Evolutionary conservation across 148 eudicot species (phyloP).

Genomic region (Pouteria glomerata): DNA sequence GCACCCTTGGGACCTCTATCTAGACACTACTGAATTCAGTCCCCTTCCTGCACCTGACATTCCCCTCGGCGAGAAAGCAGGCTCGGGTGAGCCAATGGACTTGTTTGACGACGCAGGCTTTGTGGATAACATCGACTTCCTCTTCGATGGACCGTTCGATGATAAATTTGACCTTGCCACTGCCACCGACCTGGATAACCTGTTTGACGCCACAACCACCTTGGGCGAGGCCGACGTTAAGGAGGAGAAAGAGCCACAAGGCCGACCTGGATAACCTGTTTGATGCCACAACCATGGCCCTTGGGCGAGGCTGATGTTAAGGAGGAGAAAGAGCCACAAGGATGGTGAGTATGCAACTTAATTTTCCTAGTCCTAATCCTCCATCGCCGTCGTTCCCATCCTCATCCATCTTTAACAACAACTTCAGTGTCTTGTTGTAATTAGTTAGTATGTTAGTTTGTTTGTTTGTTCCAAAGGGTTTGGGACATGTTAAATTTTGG

Average conservation of each 20-base stretch:
- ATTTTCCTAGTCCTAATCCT: constrained; percentile 2
- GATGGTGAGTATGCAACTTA: too few relatives aligned
- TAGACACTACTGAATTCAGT: constrained; percentile 36
- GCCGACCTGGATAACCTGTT: constrained; percentile 11
- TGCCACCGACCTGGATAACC: constrained; percentile 2
- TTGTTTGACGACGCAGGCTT: constrained; percentile 48
- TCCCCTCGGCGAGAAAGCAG: constrained; percentile 42
- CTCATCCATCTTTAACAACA: neutral
- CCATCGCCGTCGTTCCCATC: neutral
- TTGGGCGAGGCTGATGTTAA: neutral
- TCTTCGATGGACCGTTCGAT: constrained; percentile 41
- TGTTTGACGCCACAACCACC: constrained; percentile 3
- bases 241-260: neutral
- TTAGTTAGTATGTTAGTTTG: too few relatives aligned
- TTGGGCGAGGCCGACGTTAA: neutral
- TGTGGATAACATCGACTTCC: constrained; percentile 53
- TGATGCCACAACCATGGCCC: neutral
- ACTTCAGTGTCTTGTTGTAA: neutral
- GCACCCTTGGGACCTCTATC: constrained; percentile 72
- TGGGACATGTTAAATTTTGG: neutral
- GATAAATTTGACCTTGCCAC: neutral
- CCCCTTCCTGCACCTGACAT: constrained; percentile 46
- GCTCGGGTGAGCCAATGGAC: constrained; percentile 35
- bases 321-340: neutral
- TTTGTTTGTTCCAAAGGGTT: neutral